Evolutionary conservation across 805 yeast species (phyloP), one percentile per base, ranked within the genome.

Genomic region (Scheffersomyces lignosus): DNA sequence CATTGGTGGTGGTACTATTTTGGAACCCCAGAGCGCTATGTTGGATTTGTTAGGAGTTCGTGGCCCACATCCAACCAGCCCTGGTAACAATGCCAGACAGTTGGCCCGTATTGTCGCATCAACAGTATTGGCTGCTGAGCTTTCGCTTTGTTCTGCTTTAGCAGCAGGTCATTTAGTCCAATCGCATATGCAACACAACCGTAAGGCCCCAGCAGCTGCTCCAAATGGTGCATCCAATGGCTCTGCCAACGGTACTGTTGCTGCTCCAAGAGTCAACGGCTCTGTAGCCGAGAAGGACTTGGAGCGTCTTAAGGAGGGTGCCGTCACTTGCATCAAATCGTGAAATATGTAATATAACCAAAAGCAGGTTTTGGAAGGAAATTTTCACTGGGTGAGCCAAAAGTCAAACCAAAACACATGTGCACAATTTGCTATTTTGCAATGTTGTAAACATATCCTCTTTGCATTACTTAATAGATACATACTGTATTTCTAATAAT

Each of bases 101-200:
- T 75, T 93, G 51, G 98, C 99, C 10, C 80, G 82, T 55, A 78
- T 91, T 42, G 88, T 93, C 39, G 99, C 99, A 1, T 81, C 95
- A 34, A 90, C 95, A 24, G 99, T 93, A 14, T 77, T 93, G 51
- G 96, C 98, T 0, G 97, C 96, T 29, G 99, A 93, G 64, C 74
- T 93, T 38, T 91, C 98, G 2, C 75, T 93, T 50, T 85, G 96
- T 67, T 77, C 96, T 33, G 99, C 99, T 1, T 78, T 93, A 48
- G 98, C 98, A 7, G 98, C 98, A 18, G 99, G 99, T 32, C 99
- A 93, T 67, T 76, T 93, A 52, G 99, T 93, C 26, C 95, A 88
- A 71, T 84, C 96, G 49, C 99, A 93, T 65, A 93, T 93, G 99
- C 81, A 80, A 41, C 96, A 85, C 58, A 93, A 93, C 72, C 82